Conservation (phyloP, 2,329 filamentous ascomycete species). For the Pestalotiopsis sp. region DNA sequence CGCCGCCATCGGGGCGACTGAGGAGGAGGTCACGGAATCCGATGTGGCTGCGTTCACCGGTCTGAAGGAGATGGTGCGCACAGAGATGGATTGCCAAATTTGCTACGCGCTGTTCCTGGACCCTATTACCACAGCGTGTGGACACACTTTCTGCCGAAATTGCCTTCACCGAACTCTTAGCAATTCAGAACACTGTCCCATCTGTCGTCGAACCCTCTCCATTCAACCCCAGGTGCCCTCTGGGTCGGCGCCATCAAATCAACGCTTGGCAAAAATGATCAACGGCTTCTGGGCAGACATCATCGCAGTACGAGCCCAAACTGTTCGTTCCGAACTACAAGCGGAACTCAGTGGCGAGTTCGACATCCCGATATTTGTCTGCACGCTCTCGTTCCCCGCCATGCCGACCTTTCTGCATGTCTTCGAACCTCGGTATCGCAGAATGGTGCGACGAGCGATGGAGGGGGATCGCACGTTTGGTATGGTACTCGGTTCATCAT, state of each 20-base stretch:
- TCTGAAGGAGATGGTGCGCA: conserved; percentile 63
- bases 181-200: conserved; percentile 77
- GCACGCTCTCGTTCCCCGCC: conserved; percentile 77
- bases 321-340: conserved; percentile 60
- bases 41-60: conserved; percentile 56
- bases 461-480: conserved; percentile 79
- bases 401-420: conserved; percentile 88
- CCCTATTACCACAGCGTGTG: conserved; percentile 82
- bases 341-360: conserved; percentile 54
- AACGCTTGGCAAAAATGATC: conserved; percentile 64
- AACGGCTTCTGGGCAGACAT: conserved; percentile 71
- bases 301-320: conserved; percentile 59
- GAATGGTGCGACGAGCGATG: conserved; percentile 83
- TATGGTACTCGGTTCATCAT: conserved; percentile 75
- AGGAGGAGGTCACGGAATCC: conserved; percentile 33
- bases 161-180: conserved; percentile 79
- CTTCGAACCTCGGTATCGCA: conserved; percentile 88
- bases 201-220: conserved; percentile 71
- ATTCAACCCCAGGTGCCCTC: conserved; percentile 48
- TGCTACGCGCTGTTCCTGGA: conserved; percentile 83
- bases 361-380: conserved; percentile 76
- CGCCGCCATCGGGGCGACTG: conserved; percentile 28
- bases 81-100: conserved; percentile 85
- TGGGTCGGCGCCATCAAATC: conserved; percentile 58
- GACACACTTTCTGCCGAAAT: conserved; percentile 84